phyloP scores from a whole-genome alignment of 164 flowering plant species.

The Stephania japonica region DNA sequence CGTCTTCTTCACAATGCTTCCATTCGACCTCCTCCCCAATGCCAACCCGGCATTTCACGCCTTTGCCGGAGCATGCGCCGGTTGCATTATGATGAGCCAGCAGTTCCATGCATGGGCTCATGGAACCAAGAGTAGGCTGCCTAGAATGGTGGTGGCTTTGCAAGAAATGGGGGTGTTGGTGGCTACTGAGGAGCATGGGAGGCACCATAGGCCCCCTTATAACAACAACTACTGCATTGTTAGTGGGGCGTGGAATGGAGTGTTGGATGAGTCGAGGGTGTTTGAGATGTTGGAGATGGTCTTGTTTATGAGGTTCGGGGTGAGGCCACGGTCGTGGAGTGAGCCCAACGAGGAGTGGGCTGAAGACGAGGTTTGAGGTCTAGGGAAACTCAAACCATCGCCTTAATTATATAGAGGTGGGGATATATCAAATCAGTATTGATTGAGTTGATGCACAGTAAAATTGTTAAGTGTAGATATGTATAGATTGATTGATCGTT shows the following conservation, averaged over 20 bases:
- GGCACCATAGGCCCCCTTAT: slow-evolving; percentile 72
- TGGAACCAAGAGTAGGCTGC: slow-evolving; percentile 59
- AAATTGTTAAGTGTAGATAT: no score
- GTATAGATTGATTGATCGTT: no score
- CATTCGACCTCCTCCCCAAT: slow-evolving; percentile 32
- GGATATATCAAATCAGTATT: no score
- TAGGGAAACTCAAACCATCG: no score
- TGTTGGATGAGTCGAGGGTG: slow-evolving; percentile 51
- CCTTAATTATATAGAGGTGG: not conserved
- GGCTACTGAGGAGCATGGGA: slow-evolving; percentile 55
- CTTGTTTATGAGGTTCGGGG: slow-evolving; percentile 57
- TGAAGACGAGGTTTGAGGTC: slow-evolving; percentile 27
- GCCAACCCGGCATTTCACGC: slow-evolving; percentile 33
- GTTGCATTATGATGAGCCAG: slow-evolving; percentile 88
- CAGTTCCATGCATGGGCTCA: slow-evolving; percentile 98
- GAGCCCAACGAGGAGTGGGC: slow-evolving; percentile 64
- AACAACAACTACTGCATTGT: slow-evolving; percentile 87
- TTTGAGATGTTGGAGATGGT: slow-evolving; percentile 75
- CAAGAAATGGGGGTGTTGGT: slow-evolving; percentile 72
- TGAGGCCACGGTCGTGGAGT: slow-evolving; percentile 75
- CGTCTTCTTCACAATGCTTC: slow-evolving; percentile 49
- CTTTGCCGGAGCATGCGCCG: slow-evolving; percentile 48
- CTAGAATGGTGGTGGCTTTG: slow-evolving; percentile 51
- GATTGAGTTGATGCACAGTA: no score
- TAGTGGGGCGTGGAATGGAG: slow-evolving; percentile 71